Evolutionary conservation across 2,329 filamentous ascomycete genomes (phyloP).

Genomic region (Phialophora expanda): DNA sequence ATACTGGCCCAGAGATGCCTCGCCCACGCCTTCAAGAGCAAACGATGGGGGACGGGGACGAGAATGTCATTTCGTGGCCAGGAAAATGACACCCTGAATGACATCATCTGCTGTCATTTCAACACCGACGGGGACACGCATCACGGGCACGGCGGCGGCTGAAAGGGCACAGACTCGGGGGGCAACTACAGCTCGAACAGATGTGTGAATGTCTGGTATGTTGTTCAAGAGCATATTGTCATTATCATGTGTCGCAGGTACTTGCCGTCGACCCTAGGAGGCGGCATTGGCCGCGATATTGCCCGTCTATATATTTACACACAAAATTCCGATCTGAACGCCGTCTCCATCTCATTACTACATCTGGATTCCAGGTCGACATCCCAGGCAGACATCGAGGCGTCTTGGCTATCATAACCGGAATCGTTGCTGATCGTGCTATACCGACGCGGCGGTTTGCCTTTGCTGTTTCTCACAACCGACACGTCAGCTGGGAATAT

Average conservation of each 20-base stretch:
- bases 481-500: conserved; percentile 30
- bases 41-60: not conserved
- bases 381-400: conserved; percentile 25
- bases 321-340: not conserved
- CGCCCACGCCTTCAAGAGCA: not conserved
- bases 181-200: not conserved
- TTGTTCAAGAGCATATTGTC: conserved; percentile 3
- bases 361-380: conserved; percentile 15
- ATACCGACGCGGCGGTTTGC: conserved; percentile 36
- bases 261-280: not conserved
- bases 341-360: conserved; percentile 1
- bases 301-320: conserved; percentile 2
- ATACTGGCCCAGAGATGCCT: not conserved
- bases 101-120: not conserved
- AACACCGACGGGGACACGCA: not conserved
- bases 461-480: conserved; percentile 22
- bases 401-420: conserved; percentile 46
- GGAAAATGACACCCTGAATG: not conserved
- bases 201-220: not conserved
- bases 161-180: not conserved
- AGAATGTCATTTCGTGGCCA: not conserved
- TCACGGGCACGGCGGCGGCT: not conserved
- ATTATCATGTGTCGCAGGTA: not conserved
- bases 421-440: conserved; percentile 49
- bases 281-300: not conserved